Conservation (phyloP, 2,329 filamentous ascomycete species). For the Cladophialophora exuberans region DNA sequence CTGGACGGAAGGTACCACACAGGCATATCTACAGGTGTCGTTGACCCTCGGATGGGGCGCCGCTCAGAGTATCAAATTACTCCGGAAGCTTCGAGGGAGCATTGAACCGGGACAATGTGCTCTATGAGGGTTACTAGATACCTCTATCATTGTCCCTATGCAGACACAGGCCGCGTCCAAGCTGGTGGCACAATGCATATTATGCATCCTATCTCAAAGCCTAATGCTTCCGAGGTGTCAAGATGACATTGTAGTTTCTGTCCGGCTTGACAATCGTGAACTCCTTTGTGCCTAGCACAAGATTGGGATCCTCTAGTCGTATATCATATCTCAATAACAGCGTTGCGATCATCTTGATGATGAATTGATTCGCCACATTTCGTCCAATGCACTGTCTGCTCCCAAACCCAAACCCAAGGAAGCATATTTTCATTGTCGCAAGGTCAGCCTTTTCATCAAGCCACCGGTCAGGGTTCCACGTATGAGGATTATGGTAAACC, state of each 20-base stretch:
- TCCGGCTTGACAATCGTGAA: conserved; percentile 28
- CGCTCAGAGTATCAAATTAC: too few species aligned
- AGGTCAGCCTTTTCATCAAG: conserved; percentile 24
- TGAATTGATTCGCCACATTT: conserved; percentile 27
- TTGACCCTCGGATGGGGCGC: too few species aligned
- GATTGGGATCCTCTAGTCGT: conserved; percentile 20
- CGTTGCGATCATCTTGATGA: conserved; percentile 26
- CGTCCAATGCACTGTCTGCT: conserved; percentile 26
- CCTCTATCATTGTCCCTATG: too few species aligned
- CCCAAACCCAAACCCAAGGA: conserved; percentile 25
- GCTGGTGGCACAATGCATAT: too few species aligned
- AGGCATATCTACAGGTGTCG: too few species aligned
- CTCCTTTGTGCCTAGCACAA: conserved; percentile 23
- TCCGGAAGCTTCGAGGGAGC: too few species aligned
- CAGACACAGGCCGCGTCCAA: too few species aligned
- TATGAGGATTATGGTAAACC: conserved; percentile 24
- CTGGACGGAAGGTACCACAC: too few species aligned
- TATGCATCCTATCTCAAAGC: too few species aligned
- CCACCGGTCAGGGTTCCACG: conserved; percentile 29
- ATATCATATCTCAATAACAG: conserved; percentile 26
- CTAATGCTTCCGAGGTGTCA: conserved; percentile 15
- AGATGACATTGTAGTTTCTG: conserved; percentile 24
- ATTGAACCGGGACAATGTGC: too few species aligned
- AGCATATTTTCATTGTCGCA: conserved; percentile 23
- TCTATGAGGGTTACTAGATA: too few species aligned